These are phyloP conservation scores for Hansenula lynferdii DNA, from an alignment of 1,139 yeast species.

Conservation along the genomic window DNA sequence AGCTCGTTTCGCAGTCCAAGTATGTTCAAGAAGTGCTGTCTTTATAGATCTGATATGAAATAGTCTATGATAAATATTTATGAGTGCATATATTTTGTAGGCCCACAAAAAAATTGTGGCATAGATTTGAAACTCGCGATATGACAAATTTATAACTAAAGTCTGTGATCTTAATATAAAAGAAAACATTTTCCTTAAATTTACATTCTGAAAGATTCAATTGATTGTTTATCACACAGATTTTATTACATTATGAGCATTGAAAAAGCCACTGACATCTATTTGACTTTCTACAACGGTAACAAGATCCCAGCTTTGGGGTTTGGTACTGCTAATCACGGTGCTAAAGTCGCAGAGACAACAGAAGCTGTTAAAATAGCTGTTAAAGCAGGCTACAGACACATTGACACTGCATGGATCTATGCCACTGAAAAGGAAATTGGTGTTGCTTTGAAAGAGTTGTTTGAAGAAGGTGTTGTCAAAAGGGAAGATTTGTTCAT, in stretches of 20 bases:
- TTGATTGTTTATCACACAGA: not conserved
- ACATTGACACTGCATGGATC: conserved; percentile 49
- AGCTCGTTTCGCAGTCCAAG: conserved; percentile 29
- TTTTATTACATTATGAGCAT: conserved; percentile 18
- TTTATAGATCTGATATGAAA: conserved; percentile 8
- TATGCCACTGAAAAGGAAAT: conserved; percentile 44
- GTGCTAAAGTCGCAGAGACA: conserved; percentile 26
- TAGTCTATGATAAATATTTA: too few relatives aligned
- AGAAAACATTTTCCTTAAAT: not conserved
- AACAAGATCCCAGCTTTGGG: conserved; percentile 51
- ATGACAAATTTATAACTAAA: too few relatives aligned
- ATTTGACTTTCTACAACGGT: conserved; percentile 39
- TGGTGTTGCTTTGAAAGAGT: conserved; percentile 45
- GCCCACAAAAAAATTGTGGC: too few relatives aligned
- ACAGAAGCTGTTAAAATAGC: conserved; percentile 41
- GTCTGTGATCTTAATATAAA: too few relatives aligned
- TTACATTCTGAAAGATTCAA: not conserved
- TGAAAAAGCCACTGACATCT: conserved; percentile 28
- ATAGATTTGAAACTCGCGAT: too few relatives aligned
- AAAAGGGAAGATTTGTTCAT: conserved; percentile 53
- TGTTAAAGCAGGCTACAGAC: conserved; percentile 43
- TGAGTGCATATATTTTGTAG: too few relatives aligned
- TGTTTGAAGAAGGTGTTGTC: conserved; percentile 41
- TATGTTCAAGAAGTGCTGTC: conserved; percentile 39
- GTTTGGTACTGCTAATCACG: conserved; percentile 50